Evolutionary conservation across 2,329 filamentous ascomycete genomes (phyloP).

Genomic region (Talaromyces sp.): DNA sequence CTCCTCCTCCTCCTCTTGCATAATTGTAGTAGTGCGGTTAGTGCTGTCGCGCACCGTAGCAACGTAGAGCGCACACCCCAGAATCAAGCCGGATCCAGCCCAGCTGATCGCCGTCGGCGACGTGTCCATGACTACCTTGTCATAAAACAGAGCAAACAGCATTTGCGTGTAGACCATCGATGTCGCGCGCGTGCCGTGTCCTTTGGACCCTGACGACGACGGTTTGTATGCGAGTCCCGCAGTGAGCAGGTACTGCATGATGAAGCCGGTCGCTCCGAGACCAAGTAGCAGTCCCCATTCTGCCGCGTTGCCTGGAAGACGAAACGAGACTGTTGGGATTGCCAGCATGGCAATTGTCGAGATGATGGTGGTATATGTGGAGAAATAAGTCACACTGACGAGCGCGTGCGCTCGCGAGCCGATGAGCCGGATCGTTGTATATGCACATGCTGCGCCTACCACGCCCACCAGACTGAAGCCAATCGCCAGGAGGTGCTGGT

Average conservation of each 20-base stretch:
- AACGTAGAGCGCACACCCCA: constrained; percentile 62
- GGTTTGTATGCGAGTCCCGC: constrained; percentile 68
- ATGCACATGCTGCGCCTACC: constrained; percentile 67
- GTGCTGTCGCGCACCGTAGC: constrained; percentile 48
- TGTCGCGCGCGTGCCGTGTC: constrained; percentile 47
- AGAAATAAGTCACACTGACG: constrained; percentile 84
- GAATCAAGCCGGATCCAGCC: constrained; percentile 57
- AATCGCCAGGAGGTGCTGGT: constrained; percentile 65
- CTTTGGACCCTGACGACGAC: constrained; percentile 9
- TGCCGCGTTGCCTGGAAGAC: constrained; percentile 47
- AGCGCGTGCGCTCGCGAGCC: constrained; percentile 74
- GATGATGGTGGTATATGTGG: constrained; percentile 63
- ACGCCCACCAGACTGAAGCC: constrained; percentile 71
- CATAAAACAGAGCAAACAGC: constrained; percentile 61
- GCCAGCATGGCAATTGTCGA: constrained; percentile 55
- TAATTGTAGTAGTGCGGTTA: background rate
- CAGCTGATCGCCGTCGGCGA: constrained; percentile 55
- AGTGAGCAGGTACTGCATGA: constrained; percentile 83
- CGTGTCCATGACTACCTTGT: constrained; percentile 59
- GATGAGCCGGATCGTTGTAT: constrained; percentile 73
- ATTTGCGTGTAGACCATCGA: constrained; percentile 67
- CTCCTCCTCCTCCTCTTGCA: background rate
- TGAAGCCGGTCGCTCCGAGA: constrained; percentile 68
- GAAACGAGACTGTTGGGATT: constrained; percentile 52
- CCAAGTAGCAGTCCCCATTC: constrained; percentile 65